phyloP scores from a whole-genome alignment of 345 rosid species.

The Capsella bursapastoris region DNA sequence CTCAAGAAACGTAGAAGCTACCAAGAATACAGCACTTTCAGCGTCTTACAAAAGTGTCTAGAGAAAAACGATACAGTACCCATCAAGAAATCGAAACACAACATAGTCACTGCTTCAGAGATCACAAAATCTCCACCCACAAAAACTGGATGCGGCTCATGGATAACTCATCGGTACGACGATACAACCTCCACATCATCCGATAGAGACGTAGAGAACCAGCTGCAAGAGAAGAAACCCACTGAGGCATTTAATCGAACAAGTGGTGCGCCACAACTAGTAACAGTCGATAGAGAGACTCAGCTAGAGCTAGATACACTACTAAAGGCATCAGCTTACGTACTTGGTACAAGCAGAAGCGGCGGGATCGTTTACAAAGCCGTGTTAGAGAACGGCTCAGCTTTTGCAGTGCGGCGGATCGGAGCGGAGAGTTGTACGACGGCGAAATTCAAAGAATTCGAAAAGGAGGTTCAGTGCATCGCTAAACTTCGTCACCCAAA shows the following conservation, averaged over 20 bases:
- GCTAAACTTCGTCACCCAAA: conserved; percentile 78
- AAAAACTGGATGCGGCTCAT: conserved; percentile 58
- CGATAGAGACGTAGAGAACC: conserved; percentile 57
- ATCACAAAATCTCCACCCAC: conserved; percentile 37
- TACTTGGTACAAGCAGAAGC: conserved; percentile 60
- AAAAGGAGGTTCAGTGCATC: conserved; percentile 55
- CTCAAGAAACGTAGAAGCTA: conserved; percentile 57
- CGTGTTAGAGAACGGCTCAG: conserved; percentile 68
- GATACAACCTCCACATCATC: conserved; percentile 41
- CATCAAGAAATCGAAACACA: conserved; percentile 25
- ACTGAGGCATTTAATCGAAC: conserved; percentile 30
- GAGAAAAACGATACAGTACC: conserved; percentile 36
- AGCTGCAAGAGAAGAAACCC: conserved; percentile 18
- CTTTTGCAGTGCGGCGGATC: conserved; percentile 80
- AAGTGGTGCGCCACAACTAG: conserved; percentile 47
- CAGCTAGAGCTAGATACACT: conserved; percentile 69
- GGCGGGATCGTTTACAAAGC: conserved; percentile 82
- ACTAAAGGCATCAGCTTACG: conserved; percentile 84
- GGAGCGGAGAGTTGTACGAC: conserved; percentile 59
- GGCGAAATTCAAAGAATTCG: conserved; percentile 65
- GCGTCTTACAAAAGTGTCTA: conserved; percentile 41
- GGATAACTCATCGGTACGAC: conserved; percentile 50
- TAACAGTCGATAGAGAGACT: conserved; percentile 71
- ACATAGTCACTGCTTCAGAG: not conserved
- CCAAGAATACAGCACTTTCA: conserved; percentile 35